A percentile compares a stretch with the other conserved stretches of the same genome.
phyloP scores from a whole-genome alignment of 164 flowering plant genomes.

The Annona cherimola region DNA sequence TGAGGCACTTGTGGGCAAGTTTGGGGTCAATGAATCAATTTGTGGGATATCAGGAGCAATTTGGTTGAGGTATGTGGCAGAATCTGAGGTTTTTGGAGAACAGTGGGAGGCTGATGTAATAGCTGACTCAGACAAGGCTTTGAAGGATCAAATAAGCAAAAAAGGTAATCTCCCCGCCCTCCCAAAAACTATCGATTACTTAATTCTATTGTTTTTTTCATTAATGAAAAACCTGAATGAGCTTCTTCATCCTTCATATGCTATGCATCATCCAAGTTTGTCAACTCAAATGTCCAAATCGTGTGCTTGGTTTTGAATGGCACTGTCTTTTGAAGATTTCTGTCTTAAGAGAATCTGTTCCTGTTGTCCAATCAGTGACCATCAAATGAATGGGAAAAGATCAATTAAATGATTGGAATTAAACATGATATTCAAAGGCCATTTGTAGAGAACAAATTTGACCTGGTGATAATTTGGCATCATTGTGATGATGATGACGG shows the following conservation, averaged over 20 bases:
- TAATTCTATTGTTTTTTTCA: background rate
- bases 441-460: too few relatives aligned
- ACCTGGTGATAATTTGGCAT: too few relatives aligned
- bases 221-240: background rate
- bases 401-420: too few relatives aligned
- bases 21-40: slow-evolving; percentile 50
- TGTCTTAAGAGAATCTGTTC: background rate
- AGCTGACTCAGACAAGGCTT: slow-evolving; percentile 42
- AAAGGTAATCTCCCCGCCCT: background rate
- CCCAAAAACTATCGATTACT: too few relatives aligned
- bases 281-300: background rate
- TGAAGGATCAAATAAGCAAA: slow-evolving; percentile 26
- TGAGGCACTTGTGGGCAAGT: slow-evolving; percentile 62
- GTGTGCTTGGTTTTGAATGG: background rate
- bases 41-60: slow-evolving; percentile 55
- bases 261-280: background rate
- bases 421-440: too few relatives aligned
- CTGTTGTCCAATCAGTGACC: background rate
- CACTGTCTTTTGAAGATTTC: background rate
- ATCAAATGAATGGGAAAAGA: background rate
- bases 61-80: slow-evolving; percentile 60
- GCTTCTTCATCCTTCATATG: background rate
- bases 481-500: too few relatives aligned
- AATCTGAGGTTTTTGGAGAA: slow-evolving; percentile 46
- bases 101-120: slow-evolving; percentile 56